phyloP scores from a whole-genome alignment of 2,329 filamentous ascomycete genomes.

The Botrytis elliptica region DNA sequence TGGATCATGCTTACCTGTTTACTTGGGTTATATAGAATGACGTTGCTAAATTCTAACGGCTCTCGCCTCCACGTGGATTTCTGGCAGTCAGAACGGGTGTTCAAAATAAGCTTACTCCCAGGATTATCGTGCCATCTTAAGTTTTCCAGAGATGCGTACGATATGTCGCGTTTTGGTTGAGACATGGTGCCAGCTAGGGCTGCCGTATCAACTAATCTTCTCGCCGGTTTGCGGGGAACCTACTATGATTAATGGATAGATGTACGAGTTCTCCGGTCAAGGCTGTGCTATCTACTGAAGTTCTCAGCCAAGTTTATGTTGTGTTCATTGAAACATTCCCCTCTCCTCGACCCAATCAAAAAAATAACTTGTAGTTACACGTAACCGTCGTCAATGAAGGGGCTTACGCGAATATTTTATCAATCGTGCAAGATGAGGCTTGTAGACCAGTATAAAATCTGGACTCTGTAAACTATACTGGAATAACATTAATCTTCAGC shows the following conservation, averaged over 20 bases:
- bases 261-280: neutral
- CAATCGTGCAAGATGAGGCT: neutral
- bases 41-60: neutral
- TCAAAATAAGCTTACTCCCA: neutral
- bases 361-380: neutral
- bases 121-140: neutral
- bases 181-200: neutral
- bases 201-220: neutral
- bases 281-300: neutral
- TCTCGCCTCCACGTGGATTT: neutral
- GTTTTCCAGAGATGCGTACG: neutral
- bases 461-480: neutral
- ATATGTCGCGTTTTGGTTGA: neutral
- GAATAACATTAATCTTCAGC: neutral
- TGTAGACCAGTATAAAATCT: neutral
- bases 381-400: neutral
- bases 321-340: neutral
- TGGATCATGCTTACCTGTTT: neutral
- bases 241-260: neutral
- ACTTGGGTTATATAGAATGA: neutral
- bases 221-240: neutral
- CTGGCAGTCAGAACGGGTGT: neutral
- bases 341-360: neutral
- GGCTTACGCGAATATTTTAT: neutral
- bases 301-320: neutral